Percentiles rank a stretch among this genome's conserved stretches.
phyloP scores from a whole-genome alignment of 148 eudicot species.

The Dysphania ambrosioides region DNA sequence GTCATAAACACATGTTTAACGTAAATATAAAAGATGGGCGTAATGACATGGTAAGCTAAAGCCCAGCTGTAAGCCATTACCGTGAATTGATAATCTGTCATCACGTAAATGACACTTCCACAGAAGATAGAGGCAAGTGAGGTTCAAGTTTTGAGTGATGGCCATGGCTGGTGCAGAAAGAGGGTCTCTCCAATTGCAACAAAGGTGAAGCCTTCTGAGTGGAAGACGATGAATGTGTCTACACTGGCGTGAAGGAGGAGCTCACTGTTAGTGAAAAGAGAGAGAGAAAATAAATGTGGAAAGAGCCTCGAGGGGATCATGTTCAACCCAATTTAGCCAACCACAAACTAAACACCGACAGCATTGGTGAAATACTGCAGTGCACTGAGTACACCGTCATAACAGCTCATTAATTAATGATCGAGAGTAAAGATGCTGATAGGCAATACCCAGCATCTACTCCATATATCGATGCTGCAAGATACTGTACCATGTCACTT shows the following conservation, averaged over 20 bases:
- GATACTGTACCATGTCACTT: conserved; percentile 48
- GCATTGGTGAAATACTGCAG: conserved; percentile 92
- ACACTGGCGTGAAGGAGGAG: conserved; percentile 96
- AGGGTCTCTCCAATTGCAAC: conserved; percentile 93
- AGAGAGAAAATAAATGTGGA: conserved; percentile 86
- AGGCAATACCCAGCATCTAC: conserved; percentile 91
- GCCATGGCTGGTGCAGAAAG: conserved; percentile 95
- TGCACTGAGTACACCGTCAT: conserved; percentile 92
- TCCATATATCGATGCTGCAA: conserved; percentile 75
- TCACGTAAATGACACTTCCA: conserved; percentile 84
- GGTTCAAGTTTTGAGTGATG: conserved; percentile 75
- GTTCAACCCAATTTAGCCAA: conserved; percentile 58
- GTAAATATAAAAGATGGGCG: conserved; percentile 96
- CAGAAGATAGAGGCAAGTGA: conserved; percentile 83
- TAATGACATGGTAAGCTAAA: conserved; percentile 85
- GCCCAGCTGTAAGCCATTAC: conserved; percentile 91
- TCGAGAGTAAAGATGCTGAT: conserved; percentile 87
- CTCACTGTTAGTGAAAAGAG: conserved; percentile 95
- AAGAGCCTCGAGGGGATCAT: conserved; percentile 72
- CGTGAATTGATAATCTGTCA: conserved; percentile 91
- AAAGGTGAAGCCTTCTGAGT: conserved; percentile 93
- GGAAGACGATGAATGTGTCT: conserved; percentile 89
- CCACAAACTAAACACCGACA: conserved; percentile 70
- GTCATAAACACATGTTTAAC: conserved; percentile 98
- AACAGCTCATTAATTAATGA: conserved; percentile 93